Evolutionary conservation across 2,329 filamentous ascomycete species (phyloP).

Genomic region (Arachnopeziza araneosa): DNA sequence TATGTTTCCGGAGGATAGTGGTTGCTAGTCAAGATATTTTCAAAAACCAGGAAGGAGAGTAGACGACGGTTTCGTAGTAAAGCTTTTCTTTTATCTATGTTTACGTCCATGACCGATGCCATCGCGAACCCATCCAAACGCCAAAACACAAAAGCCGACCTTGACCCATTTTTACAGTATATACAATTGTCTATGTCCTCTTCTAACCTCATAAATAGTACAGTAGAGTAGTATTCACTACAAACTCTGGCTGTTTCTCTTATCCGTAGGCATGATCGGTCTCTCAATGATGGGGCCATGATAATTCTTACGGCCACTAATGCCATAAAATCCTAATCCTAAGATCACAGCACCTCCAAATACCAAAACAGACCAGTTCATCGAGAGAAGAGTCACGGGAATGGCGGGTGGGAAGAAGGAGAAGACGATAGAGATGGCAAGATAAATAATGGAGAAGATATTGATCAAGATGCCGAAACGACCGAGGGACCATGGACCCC

Average conservation of each 20-base stretch:
- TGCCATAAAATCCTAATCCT: not conserved
- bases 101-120: no score
- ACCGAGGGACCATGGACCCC: conserved; percentile 38
- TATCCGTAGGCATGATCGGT: not conserved
- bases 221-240: not conserved
- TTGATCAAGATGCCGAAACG: conserved; percentile 38
- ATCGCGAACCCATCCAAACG: no score
- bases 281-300: not conserved
- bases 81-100: no score
- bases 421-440: conserved; percentile 40
- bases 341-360: not conserved
- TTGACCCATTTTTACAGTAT: no score
- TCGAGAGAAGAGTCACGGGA: not conserved
- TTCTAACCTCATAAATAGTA: not conserved
- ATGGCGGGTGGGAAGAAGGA: conserved; percentile 27
- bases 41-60: no score
- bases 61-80: no score
- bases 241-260: not conserved
- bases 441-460: conserved; percentile 30
- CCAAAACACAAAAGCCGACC: no score
- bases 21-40: no score
- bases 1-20: no score
- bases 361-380: not conserved
- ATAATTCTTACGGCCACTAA: not conserved
- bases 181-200: no score